These are phyloP conservation scores for Boletales sp. DNA, from an alignment of 768 basidiomycete species.

Conservation along the genomic window DNA sequence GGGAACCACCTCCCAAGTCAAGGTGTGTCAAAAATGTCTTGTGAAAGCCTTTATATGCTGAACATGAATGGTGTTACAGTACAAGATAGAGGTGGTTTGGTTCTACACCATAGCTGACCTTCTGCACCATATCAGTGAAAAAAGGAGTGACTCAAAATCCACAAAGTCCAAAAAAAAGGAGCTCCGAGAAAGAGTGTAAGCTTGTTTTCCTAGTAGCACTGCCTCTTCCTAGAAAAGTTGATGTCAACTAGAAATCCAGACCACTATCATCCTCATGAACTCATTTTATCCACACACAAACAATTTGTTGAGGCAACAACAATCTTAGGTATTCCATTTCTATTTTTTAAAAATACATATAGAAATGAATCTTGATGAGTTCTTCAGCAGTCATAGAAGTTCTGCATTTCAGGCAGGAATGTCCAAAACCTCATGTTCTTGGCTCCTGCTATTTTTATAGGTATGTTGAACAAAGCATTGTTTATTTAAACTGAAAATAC, in stretches of 20 bases:
- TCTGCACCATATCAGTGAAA: not conserved
- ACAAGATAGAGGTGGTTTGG: not conserved
- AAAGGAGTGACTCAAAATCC: not conserved
- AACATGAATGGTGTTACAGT: not conserved
- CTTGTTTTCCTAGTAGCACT: not conserved
- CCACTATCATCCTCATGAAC: not conserved
- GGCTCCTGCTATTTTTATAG: not conserved
- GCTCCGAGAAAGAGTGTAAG: not conserved
- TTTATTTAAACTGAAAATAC: not conserved
- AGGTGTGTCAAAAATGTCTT: not conserved
- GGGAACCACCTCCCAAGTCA: not conserved
- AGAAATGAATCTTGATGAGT: not conserved
- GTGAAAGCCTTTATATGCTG: not conserved
- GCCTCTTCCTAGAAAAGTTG: not conserved
- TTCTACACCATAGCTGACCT: not conserved
- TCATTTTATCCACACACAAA: not conserved
- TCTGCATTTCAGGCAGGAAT: not conserved
- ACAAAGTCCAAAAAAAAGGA: not conserved
- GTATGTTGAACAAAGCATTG: not conserved
- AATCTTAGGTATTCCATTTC: not conserved
- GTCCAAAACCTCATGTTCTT: not conserved
- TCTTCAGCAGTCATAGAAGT: not conserved
- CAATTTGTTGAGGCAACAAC: not conserved
- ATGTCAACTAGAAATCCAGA: not conserved
- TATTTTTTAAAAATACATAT: not conserved